Conservation (phyloP, 2,329 filamentous ascomycete genomes). For the Penicillium sp. region DNA sequence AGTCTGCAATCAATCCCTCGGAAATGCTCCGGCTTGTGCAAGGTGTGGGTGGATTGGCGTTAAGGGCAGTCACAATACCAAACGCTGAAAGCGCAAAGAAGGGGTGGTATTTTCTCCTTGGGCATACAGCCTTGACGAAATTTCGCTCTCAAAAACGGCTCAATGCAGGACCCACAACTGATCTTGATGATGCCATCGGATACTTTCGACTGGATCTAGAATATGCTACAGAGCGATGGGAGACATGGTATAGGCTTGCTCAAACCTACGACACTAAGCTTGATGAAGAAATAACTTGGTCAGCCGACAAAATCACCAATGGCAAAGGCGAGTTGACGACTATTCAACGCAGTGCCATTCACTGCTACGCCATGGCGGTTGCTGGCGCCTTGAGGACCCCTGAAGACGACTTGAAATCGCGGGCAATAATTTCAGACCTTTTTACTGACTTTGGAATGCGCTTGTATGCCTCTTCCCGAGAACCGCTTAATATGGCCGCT, state of each 20-base stretch:
- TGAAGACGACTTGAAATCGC: slow-evolving; percentile 51
- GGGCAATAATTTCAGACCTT: slow-evolving; percentile 59
- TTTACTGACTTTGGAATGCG: slow-evolving; percentile 66
- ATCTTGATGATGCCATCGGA: slow-evolving; percentile 74
- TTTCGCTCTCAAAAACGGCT: slow-evolving; percentile 77
- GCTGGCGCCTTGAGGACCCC: slow-evolving; percentile 57
- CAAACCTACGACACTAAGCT: slow-evolving; percentile 85
- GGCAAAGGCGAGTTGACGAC: slow-evolving; percentile 69
- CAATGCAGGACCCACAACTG: slow-evolving; percentile 74
- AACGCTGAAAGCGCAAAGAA: slow-evolving; percentile 67
- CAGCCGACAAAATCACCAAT: slow-evolving; percentile 86
- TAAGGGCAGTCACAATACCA: slow-evolving; percentile 66
- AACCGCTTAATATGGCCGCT: slow-evolving; percentile 64
- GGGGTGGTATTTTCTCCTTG: slow-evolving; percentile 89
- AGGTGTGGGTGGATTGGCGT: slow-evolving; percentile 71
- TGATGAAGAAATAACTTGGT: slow-evolving; percentile 84
- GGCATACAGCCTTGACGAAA: slow-evolving; percentile 81
- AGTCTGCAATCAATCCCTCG: slow-evolving; percentile 76
- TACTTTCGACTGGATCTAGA: slow-evolving; percentile 80
- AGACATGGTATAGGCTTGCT: slow-evolving; percentile 83
- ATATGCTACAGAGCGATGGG: slow-evolving; percentile 77
- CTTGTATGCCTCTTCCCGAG: slow-evolving; percentile 64
- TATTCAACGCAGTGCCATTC: slow-evolving; percentile 74
- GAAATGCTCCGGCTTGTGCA: slow-evolving; percentile 75
- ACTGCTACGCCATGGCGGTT: slow-evolving; percentile 71